These are phyloP conservation scores for Platismatia glauca DNA, from an alignment of 495 filamentous ascomycete species.

Conservation along the genomic window DNA sequence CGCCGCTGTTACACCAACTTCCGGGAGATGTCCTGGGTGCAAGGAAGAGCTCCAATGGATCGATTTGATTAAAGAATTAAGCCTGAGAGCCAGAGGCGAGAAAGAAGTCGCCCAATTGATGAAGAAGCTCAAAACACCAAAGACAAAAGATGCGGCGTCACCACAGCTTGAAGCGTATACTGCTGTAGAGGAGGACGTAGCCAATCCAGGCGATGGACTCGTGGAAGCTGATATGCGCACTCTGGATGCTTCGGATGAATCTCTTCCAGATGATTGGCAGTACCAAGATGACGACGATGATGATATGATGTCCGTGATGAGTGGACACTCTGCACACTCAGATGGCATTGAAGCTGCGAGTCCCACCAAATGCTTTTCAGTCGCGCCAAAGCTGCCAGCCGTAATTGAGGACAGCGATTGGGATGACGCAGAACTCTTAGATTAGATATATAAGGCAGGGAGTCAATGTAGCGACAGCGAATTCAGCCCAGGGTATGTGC, in stretches of 20 bases:
- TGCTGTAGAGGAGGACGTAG: constrained; percentile 22
- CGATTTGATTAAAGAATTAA: constrained; percentile 73
- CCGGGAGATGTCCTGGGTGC: constrained; percentile 69
- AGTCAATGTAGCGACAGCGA: no score
- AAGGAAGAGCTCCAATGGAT: constrained; percentile 55
- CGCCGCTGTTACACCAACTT: constrained; percentile 52
- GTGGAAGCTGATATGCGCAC: constrained; percentile 11
- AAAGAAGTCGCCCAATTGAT: constrained; percentile 57
- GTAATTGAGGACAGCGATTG: constrained; percentile 58
- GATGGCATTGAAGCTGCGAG: constrained; percentile 20
- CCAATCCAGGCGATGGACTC: constrained; percentile 17
- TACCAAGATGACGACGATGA: constrained; percentile 28
- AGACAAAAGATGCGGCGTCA: constrained; percentile 13
- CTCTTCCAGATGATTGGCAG: constrained; percentile 24
- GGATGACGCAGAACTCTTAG: constrained; percentile 42
- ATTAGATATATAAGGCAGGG: constrained; percentile 28
- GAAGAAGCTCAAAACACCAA: constrained; percentile 40
- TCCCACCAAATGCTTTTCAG: constrained; percentile 17
- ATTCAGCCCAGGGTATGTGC: not conserved
- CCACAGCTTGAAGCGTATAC: constrained; percentile 7
- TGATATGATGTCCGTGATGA: constrained; percentile 24
- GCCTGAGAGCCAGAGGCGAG: constrained; percentile 55
- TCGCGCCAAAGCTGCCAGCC: constrained; percentile 28
- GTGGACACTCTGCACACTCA: constrained; percentile 31
- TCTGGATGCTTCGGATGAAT: constrained; percentile 21